phyloP scores from a whole-genome alignment of 805 yeast genomes.

The Lachancea sp. region DNA sequence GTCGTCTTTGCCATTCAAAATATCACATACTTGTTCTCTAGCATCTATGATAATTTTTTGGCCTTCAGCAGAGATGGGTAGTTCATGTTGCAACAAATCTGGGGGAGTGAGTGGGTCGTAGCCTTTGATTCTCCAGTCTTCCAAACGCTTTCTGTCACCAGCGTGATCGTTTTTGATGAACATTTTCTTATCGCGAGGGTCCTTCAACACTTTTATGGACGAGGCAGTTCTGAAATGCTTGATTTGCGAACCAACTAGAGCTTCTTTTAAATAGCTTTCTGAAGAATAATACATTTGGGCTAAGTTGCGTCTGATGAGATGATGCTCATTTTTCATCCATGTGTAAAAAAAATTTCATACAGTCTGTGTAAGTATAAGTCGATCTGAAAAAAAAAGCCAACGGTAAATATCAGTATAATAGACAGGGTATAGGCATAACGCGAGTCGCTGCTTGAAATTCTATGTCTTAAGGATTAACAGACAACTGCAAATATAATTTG shows the following conservation, averaged over 20 bases:
- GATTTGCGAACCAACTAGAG: not conserved
- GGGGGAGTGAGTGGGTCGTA: conserved; percentile 97
- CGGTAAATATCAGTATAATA: too few species aligned
- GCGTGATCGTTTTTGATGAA: conserved; percentile 76
- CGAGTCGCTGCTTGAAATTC: too few species aligned
- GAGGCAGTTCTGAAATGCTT: not conserved
- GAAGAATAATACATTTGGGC: not conserved
- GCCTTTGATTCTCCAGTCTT: conserved; percentile 76
- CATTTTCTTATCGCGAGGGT: conserved; percentile 38
- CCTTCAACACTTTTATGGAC: not conserved
- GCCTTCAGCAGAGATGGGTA: conserved; percentile 56
- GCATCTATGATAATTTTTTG: conserved; percentile 64
- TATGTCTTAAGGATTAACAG: too few species aligned
- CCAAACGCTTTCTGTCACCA: conserved; percentile 75
- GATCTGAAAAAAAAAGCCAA: not conserved
- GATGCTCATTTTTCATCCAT: not conserved
- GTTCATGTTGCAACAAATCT: conserved; percentile 81
- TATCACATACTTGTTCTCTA: conserved; percentile 65
- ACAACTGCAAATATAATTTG: too few species aligned
- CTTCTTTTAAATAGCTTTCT: not conserved
- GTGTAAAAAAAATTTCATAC: not conserved
- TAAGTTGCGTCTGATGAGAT: not conserved
- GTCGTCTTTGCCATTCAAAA: conserved; percentile 79
- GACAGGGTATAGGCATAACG: too few species aligned
- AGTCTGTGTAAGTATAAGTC: not conserved